Base-by-base conservation (phyloP, 2,329 filamentous ascomycete species). In the Monascus ruber region DNA sequence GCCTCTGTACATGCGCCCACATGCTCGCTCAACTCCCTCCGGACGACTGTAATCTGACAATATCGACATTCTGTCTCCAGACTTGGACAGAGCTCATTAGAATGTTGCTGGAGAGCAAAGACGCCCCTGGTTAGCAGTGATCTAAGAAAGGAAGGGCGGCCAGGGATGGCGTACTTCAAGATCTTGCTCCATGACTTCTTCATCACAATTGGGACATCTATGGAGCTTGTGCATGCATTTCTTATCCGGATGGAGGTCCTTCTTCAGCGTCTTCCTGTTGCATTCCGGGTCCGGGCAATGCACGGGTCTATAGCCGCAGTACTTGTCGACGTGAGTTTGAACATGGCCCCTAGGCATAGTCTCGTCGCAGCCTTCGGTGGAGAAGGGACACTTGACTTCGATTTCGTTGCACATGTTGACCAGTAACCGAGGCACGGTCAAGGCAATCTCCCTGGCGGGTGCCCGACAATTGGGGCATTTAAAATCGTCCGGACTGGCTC, bases 381-480 rank as follows among this genome's bases (percentile, higher is more conserved):
- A 56, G 43, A 73, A 74, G 0, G 76, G 76, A 52, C 77, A 81
- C 43, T 68, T 71, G 40, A 79, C 76, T 11, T 69, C 55, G 31
- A 81, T 65, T 43, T 79, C 77, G 47, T 78, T 73, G 43, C 77
- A 70, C 66, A 81, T 78, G 42, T 74, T 76, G 50, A 69, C 65
- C 44, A 81, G 52, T 31, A 79, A 65, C 50, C 71, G 71, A 39
- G 73, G 74, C 27, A 74, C 71, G 36, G 58, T 65, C 36, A 54
- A 56, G 38, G 57, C 61, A 25, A 58, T 50, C 9, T 57, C 55
- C 36, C 48, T 49, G 11, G 63, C 56, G 32, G 66, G 63, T 33
- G 66, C 66, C 31, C 76, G 72, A 52, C 76, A 79, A 4, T 71
- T 71, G 35, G 76, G 76, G 59, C 76, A 80, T 28, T 62, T 66